Percentiles rank a stretch among this genome's conserved stretches.
These are phyloP conservation scores for Populus pruinosa DNA, from an alignment of 345 rosid genomes.

Conservation along the genomic window DNA sequence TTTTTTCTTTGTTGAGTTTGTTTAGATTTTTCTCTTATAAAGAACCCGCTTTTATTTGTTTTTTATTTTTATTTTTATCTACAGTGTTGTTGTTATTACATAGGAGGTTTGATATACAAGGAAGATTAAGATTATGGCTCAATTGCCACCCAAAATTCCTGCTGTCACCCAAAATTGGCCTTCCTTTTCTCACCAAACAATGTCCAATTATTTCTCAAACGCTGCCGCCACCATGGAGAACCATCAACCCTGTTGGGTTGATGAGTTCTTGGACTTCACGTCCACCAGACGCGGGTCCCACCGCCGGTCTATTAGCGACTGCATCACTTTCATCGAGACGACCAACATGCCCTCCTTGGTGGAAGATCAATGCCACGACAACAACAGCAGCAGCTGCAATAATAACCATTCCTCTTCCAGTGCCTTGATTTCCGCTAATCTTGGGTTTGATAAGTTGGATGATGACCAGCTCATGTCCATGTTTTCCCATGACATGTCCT, in stretches of 20 bases:
- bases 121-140: slow-evolving; percentile 10
- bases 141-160: slow-evolving; percentile 21
- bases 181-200: slow-evolving; percentile 40
- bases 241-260: slow-evolving; percentile 59
- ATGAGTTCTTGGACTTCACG: slow-evolving; percentile 87
- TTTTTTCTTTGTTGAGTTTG: neutral
- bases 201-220: slow-evolving; percentile 20
- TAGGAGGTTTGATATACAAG: neutral
- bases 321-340: slow-evolving; percentile 63
- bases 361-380: slow-evolving; percentile 21
- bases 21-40: neutral
- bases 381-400: neutral
- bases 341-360: slow-evolving; percentile 21
- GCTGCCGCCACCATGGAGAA: slow-evolving; percentile 3
- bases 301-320: slow-evolving; percentile 84
- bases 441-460: slow-evolving; percentile 56
- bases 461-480: slow-evolving; percentile 83
- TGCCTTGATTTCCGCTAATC: slow-evolving; percentile 1
- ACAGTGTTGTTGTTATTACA: neutral
- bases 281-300: slow-evolving; percentile 61
- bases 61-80: neutral
- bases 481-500: slow-evolving; percentile 65
- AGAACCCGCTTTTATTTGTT: neutral
- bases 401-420: slow-evolving; percentile 4
- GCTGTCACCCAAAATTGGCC: slow-evolving; percentile 27